Conservation (phyloP, 495 filamentous ascomycete species). For the Physcia stellaris region DNA sequence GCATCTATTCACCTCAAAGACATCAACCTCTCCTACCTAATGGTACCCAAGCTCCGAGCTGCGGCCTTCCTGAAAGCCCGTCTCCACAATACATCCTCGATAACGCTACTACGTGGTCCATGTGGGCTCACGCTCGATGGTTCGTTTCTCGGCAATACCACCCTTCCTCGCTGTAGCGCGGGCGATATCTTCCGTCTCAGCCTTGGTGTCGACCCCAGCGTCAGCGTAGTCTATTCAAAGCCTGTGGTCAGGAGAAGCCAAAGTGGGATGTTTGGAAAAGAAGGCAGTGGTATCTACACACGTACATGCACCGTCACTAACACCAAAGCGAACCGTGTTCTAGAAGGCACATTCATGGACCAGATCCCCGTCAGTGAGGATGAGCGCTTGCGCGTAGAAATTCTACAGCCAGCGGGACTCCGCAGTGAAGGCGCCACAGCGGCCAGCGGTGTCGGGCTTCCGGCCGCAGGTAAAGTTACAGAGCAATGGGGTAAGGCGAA, state of each 20-base stretch:
- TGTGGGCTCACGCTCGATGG: slow-evolving; percentile 55
- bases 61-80: slow-evolving; percentile 53
- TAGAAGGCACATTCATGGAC: slow-evolving; percentile 46
- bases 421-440: slow-evolving; percentile 28
- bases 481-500: slow-evolving; percentile 15
- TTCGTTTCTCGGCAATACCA: slow-evolving; percentile 49
- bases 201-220: slow-evolving; percentile 51
- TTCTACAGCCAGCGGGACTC: slow-evolving; percentile 40
- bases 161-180: slow-evolving; percentile 42
- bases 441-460: slow-evolving; percentile 17
- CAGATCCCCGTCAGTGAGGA: slow-evolving; percentile 57
- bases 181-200: slow-evolving; percentile 46
- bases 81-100: slow-evolving; percentile 41
- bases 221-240: slow-evolving; percentile 47
- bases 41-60: slow-evolving; percentile 52
- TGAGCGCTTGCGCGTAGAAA: slow-evolving; percentile 40
- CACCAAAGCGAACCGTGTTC: slow-evolving; percentile 29
- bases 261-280: slow-evolving; percentile 40
- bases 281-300: slow-evolving; percentile 43
- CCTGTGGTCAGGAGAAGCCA: slow-evolving; percentile 41
- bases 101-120: slow-evolving; percentile 46
- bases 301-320: slow-evolving; percentile 46
- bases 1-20: slow-evolving; percentile 24
- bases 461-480: not conserved
- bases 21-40: slow-evolving; percentile 31